Conservation (phyloP, 768 basidiomycete species). For the Lactarius deliciosus region DNA sequence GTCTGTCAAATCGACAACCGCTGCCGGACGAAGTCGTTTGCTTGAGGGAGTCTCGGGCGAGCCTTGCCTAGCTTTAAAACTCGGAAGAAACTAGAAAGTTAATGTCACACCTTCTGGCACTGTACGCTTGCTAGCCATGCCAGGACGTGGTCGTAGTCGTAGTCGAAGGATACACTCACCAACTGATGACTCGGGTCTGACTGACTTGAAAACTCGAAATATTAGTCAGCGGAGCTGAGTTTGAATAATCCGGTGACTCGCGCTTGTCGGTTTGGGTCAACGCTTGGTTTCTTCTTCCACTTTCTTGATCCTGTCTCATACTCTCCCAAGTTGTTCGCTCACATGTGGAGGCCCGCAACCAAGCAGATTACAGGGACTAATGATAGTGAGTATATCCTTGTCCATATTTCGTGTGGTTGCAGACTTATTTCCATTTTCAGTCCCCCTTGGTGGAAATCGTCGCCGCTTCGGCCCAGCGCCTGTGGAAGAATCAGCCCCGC, state of each 20-base stretch:
- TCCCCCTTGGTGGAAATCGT: constrained; percentile 74
- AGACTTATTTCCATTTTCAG: constrained; percentile 35
- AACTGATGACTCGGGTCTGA: too few species aligned
- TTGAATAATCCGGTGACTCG: constrained; percentile 19
- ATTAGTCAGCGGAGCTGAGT: constrained; percentile 28
- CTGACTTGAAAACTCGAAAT: not conserved
- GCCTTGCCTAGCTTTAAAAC: constrained; percentile 20
- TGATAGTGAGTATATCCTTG: constrained; percentile 60
- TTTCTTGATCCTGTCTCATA: constrained; percentile 25
- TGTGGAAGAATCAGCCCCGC: constrained; percentile 75
- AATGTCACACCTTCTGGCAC: constrained; percentile 34
- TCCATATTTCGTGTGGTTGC: constrained; percentile 11
- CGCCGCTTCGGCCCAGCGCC: constrained; percentile 91
- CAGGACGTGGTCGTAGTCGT: not conserved
- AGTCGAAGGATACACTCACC: not conserved
- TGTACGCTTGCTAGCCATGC: constrained; percentile 26
- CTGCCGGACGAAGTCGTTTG: constrained; percentile 46
- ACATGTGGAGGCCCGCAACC: constrained; percentile 88
- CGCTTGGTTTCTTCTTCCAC: constrained; percentile 27
- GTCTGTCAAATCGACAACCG: constrained; percentile 58
- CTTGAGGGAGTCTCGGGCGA: constrained; percentile 34
- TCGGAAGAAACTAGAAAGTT: not conserved
- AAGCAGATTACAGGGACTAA: constrained; percentile 91
- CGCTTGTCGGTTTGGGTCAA: constrained; percentile 18
- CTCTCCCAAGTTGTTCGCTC: constrained; percentile 22